Conservation (phyloP, 225 moss, liverwort and hornwort genomes). For the Ulota crispa region DNA sequence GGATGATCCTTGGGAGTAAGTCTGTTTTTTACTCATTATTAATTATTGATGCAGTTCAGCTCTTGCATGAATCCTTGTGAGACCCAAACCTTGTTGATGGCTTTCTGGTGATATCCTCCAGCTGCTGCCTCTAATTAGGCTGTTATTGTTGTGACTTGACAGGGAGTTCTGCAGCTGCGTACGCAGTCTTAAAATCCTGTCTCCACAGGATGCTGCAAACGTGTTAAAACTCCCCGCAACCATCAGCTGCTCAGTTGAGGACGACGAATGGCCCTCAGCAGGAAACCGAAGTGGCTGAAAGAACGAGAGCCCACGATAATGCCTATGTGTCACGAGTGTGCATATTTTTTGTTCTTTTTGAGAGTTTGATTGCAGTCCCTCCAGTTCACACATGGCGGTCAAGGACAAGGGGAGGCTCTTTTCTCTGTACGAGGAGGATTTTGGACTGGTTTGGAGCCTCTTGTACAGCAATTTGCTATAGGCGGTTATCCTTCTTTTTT, state of each 20-base stretch:
- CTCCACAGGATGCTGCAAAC: conserved; percentile 32
- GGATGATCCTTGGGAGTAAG: conserved; percentile 55
- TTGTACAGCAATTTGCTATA: conserved; percentile 39
- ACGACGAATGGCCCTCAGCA: conserved; percentile 21
- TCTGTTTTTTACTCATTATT: neutral
- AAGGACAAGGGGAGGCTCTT: conserved; percentile 5
- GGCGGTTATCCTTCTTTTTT: neutral
- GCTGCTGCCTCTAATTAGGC: neutral
- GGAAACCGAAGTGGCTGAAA: conserved; percentile 21
- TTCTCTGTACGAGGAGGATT: conserved; percentile 18
- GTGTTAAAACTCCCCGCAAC: conserved; percentile 21
- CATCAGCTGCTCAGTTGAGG: conserved; percentile 26
- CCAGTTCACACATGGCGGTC: conserved; percentile 1
- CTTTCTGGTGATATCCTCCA: neutral
- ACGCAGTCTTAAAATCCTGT: conserved; percentile 39
- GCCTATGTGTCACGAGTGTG: neutral
- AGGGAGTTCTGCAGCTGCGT: conserved; percentile 53
- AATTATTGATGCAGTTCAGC: neutral
- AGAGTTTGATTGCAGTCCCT: conserved; percentile 21
- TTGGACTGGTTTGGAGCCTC: conserved; percentile 27
- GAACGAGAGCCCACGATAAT: neutral
- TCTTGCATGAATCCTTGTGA: neutral
- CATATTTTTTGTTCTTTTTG: conserved; percentile 12
- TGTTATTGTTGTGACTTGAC: neutral
- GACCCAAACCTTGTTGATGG: neutral